Evolutionary conservation across 495 filamentous ascomycete genomes (phyloP).

Genomic region (Pseudevernia furfuracea): DNA sequence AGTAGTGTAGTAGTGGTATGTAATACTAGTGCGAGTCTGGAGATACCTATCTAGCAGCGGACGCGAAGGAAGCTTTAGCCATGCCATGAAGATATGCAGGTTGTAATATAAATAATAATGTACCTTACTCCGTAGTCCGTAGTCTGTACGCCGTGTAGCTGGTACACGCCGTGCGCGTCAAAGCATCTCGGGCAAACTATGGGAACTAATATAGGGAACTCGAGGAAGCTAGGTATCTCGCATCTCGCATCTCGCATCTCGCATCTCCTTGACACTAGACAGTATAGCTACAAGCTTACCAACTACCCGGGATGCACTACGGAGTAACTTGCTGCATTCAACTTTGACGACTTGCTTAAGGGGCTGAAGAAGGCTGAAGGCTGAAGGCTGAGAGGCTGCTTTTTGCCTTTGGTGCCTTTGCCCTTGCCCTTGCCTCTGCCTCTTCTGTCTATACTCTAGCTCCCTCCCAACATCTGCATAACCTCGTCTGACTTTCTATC

Average conservation of each 20-base stretch:
- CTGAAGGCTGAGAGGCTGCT: no score
- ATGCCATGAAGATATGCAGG: no score
- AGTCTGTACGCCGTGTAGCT: no score
- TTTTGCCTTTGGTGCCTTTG: no score
- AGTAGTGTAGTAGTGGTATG: background rate
- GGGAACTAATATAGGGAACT: background rate
- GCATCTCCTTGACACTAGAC: no score
- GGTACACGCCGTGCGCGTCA: background rate
- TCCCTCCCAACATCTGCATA: background rate
- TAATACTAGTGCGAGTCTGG: background rate
- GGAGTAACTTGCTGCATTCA: no score
- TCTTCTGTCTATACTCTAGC: background rate
- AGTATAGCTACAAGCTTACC: no score
- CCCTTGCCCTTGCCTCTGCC: background rate
- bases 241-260: no score
- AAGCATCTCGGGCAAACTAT: conserved; percentile 3
- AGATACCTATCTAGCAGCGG: background rate
- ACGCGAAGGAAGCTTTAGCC: conserved; percentile 4
- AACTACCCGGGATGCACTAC: no score
- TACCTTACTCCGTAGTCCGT: background rate
- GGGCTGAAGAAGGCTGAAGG: no score
- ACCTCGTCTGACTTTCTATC: background rate
- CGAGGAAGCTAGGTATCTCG: background rate
- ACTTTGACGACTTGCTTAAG: no score
- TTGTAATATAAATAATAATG: no score